Evolutionary conservation across 1,139 yeast genomes (phyloP).

Genomic region (Lodderomyces parapsilosis): DNA sequence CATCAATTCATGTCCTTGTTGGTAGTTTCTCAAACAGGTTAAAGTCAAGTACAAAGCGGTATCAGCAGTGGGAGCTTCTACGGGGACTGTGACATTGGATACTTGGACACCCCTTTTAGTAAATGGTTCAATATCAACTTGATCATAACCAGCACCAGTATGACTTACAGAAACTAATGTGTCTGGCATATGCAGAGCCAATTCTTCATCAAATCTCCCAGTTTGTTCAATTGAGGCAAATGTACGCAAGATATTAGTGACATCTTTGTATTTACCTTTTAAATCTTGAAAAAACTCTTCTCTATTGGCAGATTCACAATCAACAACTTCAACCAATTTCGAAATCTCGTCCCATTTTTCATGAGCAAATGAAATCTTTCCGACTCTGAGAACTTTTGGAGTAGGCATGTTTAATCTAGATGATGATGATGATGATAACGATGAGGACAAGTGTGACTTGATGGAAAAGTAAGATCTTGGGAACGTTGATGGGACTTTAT

Average conservation of each 20-base stretch:
- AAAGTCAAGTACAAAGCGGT: slow-evolving; percentile 67
- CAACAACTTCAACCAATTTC: slow-evolving; percentile 50
- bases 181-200: slow-evolving; percentile 58
- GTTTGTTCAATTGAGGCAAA: slow-evolving; percentile 48
- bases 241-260: slow-evolving; percentile 52
- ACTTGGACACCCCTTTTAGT: slow-evolving; percentile 56
- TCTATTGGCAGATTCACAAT: slow-evolving; percentile 43
- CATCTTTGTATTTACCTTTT: slow-evolving; percentile 45
- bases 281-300: slow-evolving; percentile 52
- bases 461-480: not conserved
- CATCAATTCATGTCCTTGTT: slow-evolving; percentile 41
- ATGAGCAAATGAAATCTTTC: slow-evolving; percentile 51
- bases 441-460: too few relatives aligned
- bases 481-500: not conserved
- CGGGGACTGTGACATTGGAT: slow-evolving; percentile 70
- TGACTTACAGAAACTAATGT: slow-evolving; percentile 67
- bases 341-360: slow-evolving; percentile 54
- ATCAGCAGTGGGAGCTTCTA: slow-evolving; percentile 81
- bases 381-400: slow-evolving; percentile 62
- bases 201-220: slow-evolving; percentile 76
- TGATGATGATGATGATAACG: not conserved
- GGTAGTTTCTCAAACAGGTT: slow-evolving; percentile 69
- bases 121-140: slow-evolving; percentile 58
- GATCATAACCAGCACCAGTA: slow-evolving; percentile 95
- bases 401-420: slow-evolving; percentile 16